Percentiles rank a stretch among this genome's conserved stretches.
Evolutionary conservation across 2,329 filamentous ascomycete genomes (phyloP).

Genomic region (Curvularia lunata): DNA sequence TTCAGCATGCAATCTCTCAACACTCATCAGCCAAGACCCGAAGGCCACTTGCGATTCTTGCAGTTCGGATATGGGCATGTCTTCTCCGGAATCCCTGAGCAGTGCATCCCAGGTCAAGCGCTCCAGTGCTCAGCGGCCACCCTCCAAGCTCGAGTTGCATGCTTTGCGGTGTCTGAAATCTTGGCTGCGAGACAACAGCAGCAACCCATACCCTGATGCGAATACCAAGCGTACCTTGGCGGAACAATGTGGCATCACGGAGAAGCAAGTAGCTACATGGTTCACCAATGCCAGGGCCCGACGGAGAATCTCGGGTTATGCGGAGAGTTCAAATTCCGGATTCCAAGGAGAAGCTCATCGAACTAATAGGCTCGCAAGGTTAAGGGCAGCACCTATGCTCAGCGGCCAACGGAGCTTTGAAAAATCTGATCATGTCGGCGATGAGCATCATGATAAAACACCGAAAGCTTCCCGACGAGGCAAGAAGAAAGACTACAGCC

Average conservation of each 20-base stretch:
- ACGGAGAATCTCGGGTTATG: constrained; percentile 29
- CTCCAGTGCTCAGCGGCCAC: constrained; percentile 36
- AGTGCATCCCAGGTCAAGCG: constrained; percentile 28
- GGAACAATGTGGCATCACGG: constrained; percentile 40
- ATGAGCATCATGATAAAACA: neutral
- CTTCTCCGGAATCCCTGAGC: constrained; percentile 20
- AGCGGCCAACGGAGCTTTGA: constrained; percentile 9
- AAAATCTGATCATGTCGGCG: constrained; percentile 12
- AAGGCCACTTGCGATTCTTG: constrained; percentile 25
- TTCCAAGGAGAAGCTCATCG: constrained; percentile 30
- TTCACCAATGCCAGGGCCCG: constrained; percentile 46
- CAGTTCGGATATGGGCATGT: constrained; percentile 8
- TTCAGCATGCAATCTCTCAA: constrained; percentile 33
- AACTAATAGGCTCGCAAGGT: constrained; percentile 24
- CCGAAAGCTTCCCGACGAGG: constrained; percentile 33
- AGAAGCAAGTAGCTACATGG: constrained; percentile 47
- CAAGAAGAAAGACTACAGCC: constrained; percentile 48
- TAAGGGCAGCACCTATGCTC: constrained; percentile 16
- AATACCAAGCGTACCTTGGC: constrained; percentile 40
- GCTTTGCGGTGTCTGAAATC: constrained; percentile 36
- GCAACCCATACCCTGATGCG: constrained; percentile 42
- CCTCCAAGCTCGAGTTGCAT: constrained; percentile 38
- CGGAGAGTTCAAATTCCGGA: constrained; percentile 15
- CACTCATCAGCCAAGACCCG: constrained; percentile 21
- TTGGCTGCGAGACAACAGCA: constrained; percentile 40